Conservation (phyloP, 2,329 filamentous ascomycete genomes). For the Neopestalotiopsis sp. region DNA sequence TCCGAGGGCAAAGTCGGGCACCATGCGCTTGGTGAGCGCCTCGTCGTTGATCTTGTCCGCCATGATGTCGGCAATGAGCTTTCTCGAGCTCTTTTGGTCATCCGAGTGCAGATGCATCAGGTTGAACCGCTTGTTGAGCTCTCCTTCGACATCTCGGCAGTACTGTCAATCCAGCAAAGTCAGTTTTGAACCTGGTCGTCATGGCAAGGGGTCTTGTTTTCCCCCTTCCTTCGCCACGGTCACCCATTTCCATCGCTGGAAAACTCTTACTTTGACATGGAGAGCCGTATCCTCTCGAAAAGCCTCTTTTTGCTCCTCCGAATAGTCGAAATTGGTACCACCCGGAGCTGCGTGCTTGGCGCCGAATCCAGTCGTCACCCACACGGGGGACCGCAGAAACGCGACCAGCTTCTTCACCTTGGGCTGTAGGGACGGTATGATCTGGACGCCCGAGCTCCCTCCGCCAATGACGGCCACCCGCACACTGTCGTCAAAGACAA, state of each 20-base stretch:
- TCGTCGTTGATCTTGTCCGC: neutral
- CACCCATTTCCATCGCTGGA: neutral
- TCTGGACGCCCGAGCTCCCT: neutral
- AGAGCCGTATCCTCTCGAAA: neutral
- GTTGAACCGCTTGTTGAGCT: slow-evolving; percentile 3
- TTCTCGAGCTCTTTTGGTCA: neutral
- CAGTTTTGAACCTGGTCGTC: neutral
- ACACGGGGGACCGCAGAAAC: neutral
- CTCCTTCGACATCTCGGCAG: slow-evolving; percentile 4
- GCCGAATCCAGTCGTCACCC: slow-evolving; percentile 10
- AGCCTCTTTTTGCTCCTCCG: neutral
- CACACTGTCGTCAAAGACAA: neutral
- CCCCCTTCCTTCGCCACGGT: neutral
- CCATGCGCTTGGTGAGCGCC: neutral
- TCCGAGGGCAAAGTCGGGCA: slow-evolving; percentile 3
- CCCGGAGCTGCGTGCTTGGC: slow-evolving; percentile 8
- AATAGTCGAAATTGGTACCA: neutral
- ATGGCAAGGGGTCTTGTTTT: no score
- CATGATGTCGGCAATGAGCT: slow-evolving; percentile 5
- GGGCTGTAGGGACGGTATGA: slow-evolving; percentile 5
- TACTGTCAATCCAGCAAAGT: neutral
- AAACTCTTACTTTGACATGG: neutral
- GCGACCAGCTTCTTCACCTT: slow-evolving; percentile 4
- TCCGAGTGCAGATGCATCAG: slow-evolving; percentile 9
- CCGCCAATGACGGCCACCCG: slow-evolving; percentile 6